These are phyloP conservation scores for Apiotrichum montevideense DNA, from an alignment of 1,284 basidiomycete genomes.

Conservation along the genomic window DNA sequence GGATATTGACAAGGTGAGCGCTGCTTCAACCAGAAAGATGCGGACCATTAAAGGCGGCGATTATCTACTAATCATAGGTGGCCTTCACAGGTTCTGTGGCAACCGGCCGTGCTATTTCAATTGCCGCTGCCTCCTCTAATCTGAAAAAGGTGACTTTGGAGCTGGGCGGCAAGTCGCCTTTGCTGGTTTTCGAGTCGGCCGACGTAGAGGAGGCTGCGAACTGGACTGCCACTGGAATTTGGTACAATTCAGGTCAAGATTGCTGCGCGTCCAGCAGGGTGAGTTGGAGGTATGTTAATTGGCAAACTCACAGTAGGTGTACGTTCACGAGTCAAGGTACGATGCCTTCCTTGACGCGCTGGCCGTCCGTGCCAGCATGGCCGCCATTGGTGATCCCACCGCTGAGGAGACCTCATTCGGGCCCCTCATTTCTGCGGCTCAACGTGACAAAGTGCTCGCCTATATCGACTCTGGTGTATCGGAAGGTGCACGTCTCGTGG, in stretches of 20 bases:
- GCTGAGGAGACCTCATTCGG: slow-evolving; percentile 68
- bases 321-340: slow-evolving; percentile 74
- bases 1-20: slow-evolving; percentile 65
- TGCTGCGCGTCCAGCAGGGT: slow-evolving; percentile 61
- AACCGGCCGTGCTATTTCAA: slow-evolving; percentile 78
- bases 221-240: slow-evolving; percentile 40
- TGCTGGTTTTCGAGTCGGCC: slow-evolving; percentile 49
- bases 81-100: slow-evolving; percentile 58
- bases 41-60: no score
- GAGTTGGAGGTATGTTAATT: slow-evolving; percentile 56
- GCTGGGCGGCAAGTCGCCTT: slow-evolving; percentile 52
- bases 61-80: slow-evolving; percentile 69
- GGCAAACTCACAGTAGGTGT: slow-evolving; percentile 53
- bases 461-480: slow-evolving; percentile 83
- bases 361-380: slow-evolving; percentile 60
- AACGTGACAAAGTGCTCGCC: slow-evolving; percentile 80
- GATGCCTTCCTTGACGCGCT: slow-evolving; percentile 68
- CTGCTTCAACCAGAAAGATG: not conserved
- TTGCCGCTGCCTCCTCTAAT: slow-evolving; percentile 73
- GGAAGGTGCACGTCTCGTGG: slow-evolving; percentile 72
- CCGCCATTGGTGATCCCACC: slow-evolving; percentile 65
- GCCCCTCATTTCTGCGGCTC: slow-evolving; percentile 73
- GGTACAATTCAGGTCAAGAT: slow-evolving; percentile 34
- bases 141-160: slow-evolving; percentile 63
- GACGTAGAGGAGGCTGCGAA: slow-evolving; percentile 67